These are phyloP conservation scores for Annulohypoxylon stygium DNA, from an alignment of 495 filamentous ascomycete genomes.

Conservation along the genomic window DNA sequence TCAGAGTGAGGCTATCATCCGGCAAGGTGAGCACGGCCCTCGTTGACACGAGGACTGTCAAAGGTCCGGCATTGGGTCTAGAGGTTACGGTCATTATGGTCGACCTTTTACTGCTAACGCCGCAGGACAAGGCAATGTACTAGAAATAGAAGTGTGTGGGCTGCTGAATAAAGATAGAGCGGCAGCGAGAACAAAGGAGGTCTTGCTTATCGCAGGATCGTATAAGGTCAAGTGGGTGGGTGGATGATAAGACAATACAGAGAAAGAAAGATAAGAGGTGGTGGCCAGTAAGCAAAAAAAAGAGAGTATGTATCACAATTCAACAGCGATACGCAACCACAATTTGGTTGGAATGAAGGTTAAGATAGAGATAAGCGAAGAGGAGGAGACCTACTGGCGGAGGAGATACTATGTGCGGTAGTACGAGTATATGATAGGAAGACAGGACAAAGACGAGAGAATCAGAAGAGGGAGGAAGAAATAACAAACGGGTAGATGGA, in stretches of 20 bases:
- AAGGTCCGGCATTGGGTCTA: constrained; percentile 41
- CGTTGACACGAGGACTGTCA: constrained; percentile 81
- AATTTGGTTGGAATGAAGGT: constrained; percentile 21
- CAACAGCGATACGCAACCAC: constrained; percentile 10
- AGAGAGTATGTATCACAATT: constrained; percentile 18
- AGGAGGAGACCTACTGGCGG: constrained; percentile 27
- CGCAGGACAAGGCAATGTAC: constrained; percentile 29
- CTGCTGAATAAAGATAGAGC: constrained; percentile 18
- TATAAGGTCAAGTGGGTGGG: constrained; percentile 16
- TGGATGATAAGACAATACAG: constrained; percentile 33
- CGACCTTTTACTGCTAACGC: constrained; percentile 19
- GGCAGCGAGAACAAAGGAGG: constrained; percentile 28
- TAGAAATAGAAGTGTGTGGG: constrained; percentile 15
- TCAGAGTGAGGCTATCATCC: constrained; percentile 63
- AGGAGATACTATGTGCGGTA: constrained; percentile 24
- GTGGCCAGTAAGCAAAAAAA: constrained; percentile 8
- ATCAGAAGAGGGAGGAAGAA: constrained; percentile 5
- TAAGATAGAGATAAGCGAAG: constrained; percentile 26
- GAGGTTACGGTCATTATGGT: constrained; percentile 45
- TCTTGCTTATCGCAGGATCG: constrained; percentile 34
- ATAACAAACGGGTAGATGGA: constrained; percentile 34
- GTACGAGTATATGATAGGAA: constrained; percentile 38
- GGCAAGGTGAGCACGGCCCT: constrained; percentile 83
- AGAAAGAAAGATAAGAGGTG: constrained; percentile 18
- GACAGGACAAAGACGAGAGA: constrained; percentile 27